Base-by-base conservation (phyloP, 305 asterid species). In the Fraxinus ornus region DNA sequence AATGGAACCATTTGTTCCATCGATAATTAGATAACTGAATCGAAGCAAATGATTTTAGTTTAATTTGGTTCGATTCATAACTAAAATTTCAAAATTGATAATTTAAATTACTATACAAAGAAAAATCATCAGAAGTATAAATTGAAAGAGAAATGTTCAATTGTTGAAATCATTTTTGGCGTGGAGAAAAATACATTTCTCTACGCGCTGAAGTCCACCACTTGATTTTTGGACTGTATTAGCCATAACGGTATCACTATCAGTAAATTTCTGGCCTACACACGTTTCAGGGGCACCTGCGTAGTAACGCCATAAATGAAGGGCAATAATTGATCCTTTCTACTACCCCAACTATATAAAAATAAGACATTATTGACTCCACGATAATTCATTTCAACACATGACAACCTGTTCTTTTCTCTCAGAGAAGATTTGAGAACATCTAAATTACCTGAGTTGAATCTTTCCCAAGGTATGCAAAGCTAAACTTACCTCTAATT, bases 271-370 rank as follows among this genome's bases (percentile, higher is more conserved):
- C 7, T 35, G 77, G 85, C 81, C 86, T 52, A 85, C 91, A 86
- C 91, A 60, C 90, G 91, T 82, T 84, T 49, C 4, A 76, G 82
- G 44, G 89, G 90, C 90, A 87, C 73, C 82, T 82, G 47, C 62
- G 90, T 86, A 76, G 81, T 85, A 78, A 82, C 1, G 21, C 32
- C 0, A 30, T 55, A 17, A 47, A 32, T 21, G 75, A 83, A 71
- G 87, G 87, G 85, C 77, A 70, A 36, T 79, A 5, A 5, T 5
- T 78, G 70, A 68, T 32, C 35, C 3, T 10, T 55, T 0, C 72
- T 21, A 19, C 60, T 12, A 3, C 57, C 5, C 22, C 62, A 52
- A 4, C 62, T 15, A 52, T 52, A 52, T 52, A 52, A 52, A 17
- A 52, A 17, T 52, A 5, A 52, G 64, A 17, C 24, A 52, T 52